These are phyloP conservation scores for Lactifluus rugatus DNA, from an alignment of 768 basidiomycete genomes.

Conservation along the genomic window DNA sequence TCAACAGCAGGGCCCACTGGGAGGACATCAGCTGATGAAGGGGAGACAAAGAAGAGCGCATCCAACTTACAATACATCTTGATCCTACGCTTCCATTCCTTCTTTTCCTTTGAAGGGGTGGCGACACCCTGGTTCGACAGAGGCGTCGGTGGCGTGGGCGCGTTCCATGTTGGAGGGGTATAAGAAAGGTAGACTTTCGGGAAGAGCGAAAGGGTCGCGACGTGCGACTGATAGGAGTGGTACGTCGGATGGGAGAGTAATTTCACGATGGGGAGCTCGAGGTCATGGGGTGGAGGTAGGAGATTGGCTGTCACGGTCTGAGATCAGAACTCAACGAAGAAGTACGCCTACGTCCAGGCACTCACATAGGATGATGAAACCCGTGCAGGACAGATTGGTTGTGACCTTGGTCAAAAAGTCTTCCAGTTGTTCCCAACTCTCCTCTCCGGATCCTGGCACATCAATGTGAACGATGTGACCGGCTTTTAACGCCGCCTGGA, in stretches of 20 bases:
- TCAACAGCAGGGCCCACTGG: constrained; percentile 68
- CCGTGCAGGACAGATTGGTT: constrained; percentile 27
- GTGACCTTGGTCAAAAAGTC: constrained; percentile 61
- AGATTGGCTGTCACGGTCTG: constrained; percentile 51
- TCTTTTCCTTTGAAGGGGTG: constrained; percentile 35
- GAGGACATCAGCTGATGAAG: constrained; percentile 1
- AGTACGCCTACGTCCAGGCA: not conserved
- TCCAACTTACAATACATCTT: constrained; percentile 73
- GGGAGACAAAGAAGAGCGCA: not conserved
- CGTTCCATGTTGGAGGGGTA: constrained; percentile 66
- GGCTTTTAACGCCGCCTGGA: constrained; percentile 56
- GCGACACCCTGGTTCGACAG: constrained; percentile 27
- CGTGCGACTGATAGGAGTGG: constrained; percentile 59
- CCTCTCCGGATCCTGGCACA: constrained; percentile 43
- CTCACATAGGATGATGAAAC: constrained; percentile 58
- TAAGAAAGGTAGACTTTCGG: constrained; percentile 66
- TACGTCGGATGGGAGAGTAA: constrained; percentile 73
- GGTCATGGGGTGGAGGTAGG: constrained; percentile 68
- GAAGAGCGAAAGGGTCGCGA: constrained; percentile 64
- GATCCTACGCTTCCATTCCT: constrained; percentile 56
- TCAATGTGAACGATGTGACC: constrained; percentile 64
- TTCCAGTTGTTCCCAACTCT: constrained; percentile 56
- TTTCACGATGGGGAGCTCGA: constrained; percentile 63
- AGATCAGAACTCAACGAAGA: not conserved
- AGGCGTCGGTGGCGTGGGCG: constrained; percentile 41